Evolutionary conservation across 495 filamentous ascomycete genomes (phyloP).

Genomic region (Sporormia fimetaria): DNA sequence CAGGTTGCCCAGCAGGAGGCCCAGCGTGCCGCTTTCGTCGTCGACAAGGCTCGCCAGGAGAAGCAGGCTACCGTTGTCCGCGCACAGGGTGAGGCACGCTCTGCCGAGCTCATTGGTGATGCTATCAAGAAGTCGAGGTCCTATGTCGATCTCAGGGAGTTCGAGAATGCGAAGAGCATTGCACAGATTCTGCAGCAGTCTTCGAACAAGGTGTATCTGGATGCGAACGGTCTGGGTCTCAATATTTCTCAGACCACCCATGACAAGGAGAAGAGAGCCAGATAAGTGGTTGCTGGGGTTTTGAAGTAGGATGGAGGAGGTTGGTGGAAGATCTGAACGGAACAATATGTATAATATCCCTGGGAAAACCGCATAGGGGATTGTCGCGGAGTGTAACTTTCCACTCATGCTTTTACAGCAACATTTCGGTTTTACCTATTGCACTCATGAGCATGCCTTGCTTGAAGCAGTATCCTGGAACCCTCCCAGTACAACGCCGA

Average conservation of each 20-base stretch:
- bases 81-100: conserved; percentile 97
- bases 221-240: conserved; percentile 76
- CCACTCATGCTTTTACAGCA: conserved; percentile 9
- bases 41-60: conserved; percentile 98
- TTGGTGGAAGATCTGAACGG: background rate
- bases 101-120: conserved; percentile 93
- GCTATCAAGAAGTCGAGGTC: conserved; percentile 98
- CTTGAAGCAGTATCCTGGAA: too few species aligned
- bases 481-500: too few species aligned
- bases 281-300: too few species aligned
- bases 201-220: conserved; percentile 88
- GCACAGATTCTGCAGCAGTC: conserved; percentile 73
- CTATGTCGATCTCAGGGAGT: conserved; percentile 92
- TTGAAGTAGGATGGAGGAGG: background rate
- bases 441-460: too few species aligned
- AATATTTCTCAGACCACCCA: conserved; percentile 61
- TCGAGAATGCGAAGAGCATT: conserved; percentile 88
- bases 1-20: conserved; percentile 98
- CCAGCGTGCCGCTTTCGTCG: conserved; percentile 90
- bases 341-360: conserved; percentile 1
- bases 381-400: conserved; percentile 2
- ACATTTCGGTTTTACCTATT: too few species aligned
- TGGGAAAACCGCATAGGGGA: conserved; percentile 1
- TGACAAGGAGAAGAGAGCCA: conserved; percentile 31
- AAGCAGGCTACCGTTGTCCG: conserved; percentile 98